Percentiles rank a stretch among this genome's conserved stretches.
These are phyloP conservation scores for Brachypodium distachyon DNA, from an alignment of 202 grass and related monocot species.

Conservation along the genomic window DNA sequence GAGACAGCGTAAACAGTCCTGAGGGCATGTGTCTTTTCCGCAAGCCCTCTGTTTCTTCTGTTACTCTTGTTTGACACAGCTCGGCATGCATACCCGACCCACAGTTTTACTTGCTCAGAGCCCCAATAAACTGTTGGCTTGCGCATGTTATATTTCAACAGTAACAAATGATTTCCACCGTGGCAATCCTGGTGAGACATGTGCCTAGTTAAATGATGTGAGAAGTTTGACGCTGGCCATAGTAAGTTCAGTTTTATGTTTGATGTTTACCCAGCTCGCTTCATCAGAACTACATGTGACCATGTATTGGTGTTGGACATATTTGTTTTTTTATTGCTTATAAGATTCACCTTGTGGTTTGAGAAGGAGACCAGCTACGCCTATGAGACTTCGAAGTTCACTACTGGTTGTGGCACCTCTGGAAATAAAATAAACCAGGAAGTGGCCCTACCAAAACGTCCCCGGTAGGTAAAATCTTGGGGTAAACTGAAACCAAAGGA, in stretches of 20 bases:
- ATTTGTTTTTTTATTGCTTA: not conserved
- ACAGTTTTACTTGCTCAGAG: not conserved
- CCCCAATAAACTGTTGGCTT: constrained; percentile 7
- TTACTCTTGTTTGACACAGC: not conserved
- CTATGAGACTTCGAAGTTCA: no score
- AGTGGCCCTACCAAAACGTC: no score
- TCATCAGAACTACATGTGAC: not conserved
- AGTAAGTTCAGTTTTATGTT: not conserved
- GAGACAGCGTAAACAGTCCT: not conserved
- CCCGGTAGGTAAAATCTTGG: no score
- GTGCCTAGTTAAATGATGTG: not conserved
- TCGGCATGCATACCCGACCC: not conserved
- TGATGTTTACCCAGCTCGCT: not conserved
- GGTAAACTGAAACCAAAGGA: no score
- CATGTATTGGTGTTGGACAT: not conserved
- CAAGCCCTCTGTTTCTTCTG: not conserved
- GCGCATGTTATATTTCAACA: not conserved
- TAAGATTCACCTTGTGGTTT: constrained; percentile 5
- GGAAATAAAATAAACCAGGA: no score
- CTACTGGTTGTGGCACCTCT: no score
- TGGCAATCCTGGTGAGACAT: not conserved
- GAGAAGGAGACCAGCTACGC: not conserved
- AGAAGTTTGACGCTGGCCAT: not conserved
- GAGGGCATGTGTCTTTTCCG: not conserved
- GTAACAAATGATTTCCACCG: not conserved